Conservation (phyloP, 176 grass and related monocot species). For the Oropetium thomaeum region DNA sequence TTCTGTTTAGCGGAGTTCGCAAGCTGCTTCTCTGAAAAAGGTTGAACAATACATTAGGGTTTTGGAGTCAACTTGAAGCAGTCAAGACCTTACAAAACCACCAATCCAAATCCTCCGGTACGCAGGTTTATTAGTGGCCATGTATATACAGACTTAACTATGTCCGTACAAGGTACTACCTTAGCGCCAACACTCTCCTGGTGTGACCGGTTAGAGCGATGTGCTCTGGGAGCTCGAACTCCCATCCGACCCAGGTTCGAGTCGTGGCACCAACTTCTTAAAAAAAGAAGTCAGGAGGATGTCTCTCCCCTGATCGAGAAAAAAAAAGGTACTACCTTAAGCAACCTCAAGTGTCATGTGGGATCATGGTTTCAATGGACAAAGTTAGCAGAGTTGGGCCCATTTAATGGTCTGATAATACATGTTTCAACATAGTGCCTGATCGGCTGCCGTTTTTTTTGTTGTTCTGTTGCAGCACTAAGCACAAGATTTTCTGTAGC, state of each 20-base stretch:
- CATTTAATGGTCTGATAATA: neutral
- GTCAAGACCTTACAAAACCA: neutral
- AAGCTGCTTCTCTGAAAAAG: constrained; percentile 62
- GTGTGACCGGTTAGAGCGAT: too few relatives aligned
- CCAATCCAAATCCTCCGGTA: neutral
- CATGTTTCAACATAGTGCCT: neutral
- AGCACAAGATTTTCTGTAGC: too few relatives aligned
- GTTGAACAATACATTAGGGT: constrained; percentile 4
- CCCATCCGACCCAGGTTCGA: too few relatives aligned
- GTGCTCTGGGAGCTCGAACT: too few relatives aligned
- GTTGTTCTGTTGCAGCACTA: too few relatives aligned
- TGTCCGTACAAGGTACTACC: neutral
- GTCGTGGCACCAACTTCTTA: too few relatives aligned
- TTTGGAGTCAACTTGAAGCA: neutral
- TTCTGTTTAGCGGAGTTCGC: constrained; percentile 52
- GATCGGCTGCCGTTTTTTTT: too few relatives aligned
- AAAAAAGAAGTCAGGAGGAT: too few relatives aligned
- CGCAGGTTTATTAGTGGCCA: neutral
- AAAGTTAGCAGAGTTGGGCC: neutral
- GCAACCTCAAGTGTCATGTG: neutral
- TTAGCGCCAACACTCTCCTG: too few relatives aligned
- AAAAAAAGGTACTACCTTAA: neutral
- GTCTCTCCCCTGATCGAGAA: too few relatives aligned
- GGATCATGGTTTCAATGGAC: neutral
- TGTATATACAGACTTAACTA: neutral